Evolutionary conservation across 163 green algal genomes (phyloP), one percentile per base, ranked within the genome.

Genomic region (Chloromonas sp.): DNA sequence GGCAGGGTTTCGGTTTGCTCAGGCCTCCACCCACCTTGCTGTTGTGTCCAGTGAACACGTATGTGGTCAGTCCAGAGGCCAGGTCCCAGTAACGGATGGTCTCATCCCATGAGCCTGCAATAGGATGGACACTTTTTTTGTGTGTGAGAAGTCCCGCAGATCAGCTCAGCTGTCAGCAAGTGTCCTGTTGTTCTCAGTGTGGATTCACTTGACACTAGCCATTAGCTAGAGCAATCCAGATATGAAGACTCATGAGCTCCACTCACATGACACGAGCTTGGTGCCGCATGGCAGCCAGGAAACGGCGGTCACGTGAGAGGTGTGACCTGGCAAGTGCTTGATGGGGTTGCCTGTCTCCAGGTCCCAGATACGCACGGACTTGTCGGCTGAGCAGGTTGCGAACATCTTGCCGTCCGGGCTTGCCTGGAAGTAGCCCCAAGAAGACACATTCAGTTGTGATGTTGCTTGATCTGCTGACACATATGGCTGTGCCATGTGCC

Each of bases 31-130:
- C 14, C 85, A 91, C 87, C 86, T 91, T 91, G 71, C 81, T 78
- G 79, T 89, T 87, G 82, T 91, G 87, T 13, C 86, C 88, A 14
- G 86, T 91, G 88, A 91, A 91, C 3, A 82, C 88, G 84, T 86
- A 84, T 58, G 86, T n/a, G 82, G 85, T 82, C n/a, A 81, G 71
- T 70, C 82, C 88, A 2, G 82, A 86, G 0, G 81, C 74, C 62
- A 88, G 77, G 77, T 91, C 88, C 88, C 88, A 91, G 70, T 88
- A 70, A 66, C 89, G 89, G 15, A 91, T 87, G 13, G 86, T 89
- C 82, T 91, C 88, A 84, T 91, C 88, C 88, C 88, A 91, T 1
- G 80, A 81, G 57, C 70, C 60, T 60, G 80, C 36, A 61, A 79
- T n/a, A 36, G 36, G 36, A 36, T 36, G 36, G 36, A 36, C 36